Percentiles rank a stretch among this genome's conserved stretches.
Conservation (phyloP, 306 rosid species). For the Castanea crenata region DNA sequence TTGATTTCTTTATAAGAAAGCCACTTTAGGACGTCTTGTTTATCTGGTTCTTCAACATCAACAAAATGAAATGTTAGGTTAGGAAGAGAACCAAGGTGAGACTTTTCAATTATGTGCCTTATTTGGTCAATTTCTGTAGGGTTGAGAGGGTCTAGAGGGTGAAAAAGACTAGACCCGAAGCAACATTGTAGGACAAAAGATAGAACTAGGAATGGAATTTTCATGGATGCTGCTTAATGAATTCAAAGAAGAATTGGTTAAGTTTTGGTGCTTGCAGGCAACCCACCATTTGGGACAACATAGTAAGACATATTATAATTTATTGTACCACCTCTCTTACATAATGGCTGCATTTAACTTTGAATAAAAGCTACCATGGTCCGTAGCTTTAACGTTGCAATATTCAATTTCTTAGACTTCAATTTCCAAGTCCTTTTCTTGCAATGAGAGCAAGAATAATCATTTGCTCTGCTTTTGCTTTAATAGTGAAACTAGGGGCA, state of each 20-base stretch:
- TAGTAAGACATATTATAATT: background rate
- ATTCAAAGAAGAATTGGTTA: background rate
- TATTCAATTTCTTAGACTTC: constrained; percentile 15
- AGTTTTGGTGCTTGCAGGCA: background rate
- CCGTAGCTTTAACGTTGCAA: background rate
- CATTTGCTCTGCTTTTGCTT: constrained; percentile 37
- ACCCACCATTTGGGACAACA: background rate
- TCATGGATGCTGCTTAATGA: constrained; percentile 34
- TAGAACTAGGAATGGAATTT: constrained; percentile 32
- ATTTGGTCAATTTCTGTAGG: constrained; percentile 57
- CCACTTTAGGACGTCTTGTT: constrained; percentile 61
- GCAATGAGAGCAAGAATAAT: constrained; percentile 32
- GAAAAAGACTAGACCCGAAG: constrained; percentile 28
- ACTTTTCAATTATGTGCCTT: constrained; percentile 46
- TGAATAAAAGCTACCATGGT: background rate
- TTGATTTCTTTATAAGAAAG: constrained; percentile 36
- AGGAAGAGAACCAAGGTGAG: constrained; percentile 56
- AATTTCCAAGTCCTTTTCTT: constrained; percentile 38
- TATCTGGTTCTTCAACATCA: constrained; percentile 77
- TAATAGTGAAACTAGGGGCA: constrained; percentile 28
- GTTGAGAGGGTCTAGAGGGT: constrained; percentile 81
- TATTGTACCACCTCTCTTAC: background rate
- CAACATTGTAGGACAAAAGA: constrained; percentile 31
- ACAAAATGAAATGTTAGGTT: constrained; percentile 68
- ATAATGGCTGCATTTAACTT: background rate